These are phyloP conservation scores for Ricinus communis DNA, from an alignment of 345 rosid genomes.

Conservation along the genomic window DNA sequence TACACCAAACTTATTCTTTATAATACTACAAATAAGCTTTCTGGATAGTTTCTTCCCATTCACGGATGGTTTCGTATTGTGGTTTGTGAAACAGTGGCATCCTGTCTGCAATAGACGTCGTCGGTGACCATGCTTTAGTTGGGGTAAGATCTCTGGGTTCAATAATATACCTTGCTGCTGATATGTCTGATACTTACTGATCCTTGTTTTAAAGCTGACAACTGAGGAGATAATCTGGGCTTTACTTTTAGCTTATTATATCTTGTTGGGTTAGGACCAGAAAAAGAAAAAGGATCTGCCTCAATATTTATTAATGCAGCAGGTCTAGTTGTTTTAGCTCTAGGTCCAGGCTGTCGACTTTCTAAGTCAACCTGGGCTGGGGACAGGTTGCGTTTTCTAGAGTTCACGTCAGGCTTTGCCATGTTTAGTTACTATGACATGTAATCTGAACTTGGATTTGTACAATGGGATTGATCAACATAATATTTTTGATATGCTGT, in stretches of 20 bases:
- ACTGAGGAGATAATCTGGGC: not conserved
- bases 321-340: no score
- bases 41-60: not conserved
- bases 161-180: not conserved
- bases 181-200: not conserved
- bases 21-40: no score
- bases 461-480: not conserved
- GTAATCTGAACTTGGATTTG: not conserved
- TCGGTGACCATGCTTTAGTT: constrained; percentile 15
- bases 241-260: not conserved
- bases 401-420: no score
- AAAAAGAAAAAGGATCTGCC: no score
- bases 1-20: not conserved
- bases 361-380: no score
- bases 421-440: not conserved
- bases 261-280: no score
- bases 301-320: no score
- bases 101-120: constrained; percentile 30
- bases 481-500: not conserved
- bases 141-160: constrained; percentile 26
- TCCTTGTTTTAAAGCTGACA: not conserved
- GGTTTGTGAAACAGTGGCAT: constrained; percentile 28
- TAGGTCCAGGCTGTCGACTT: no score
- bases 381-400: no score
- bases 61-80: constrained; percentile 12